Evolutionary conservation across 345 rosid species (phyloP).

Genomic region (Citrus reticulata): DNA sequence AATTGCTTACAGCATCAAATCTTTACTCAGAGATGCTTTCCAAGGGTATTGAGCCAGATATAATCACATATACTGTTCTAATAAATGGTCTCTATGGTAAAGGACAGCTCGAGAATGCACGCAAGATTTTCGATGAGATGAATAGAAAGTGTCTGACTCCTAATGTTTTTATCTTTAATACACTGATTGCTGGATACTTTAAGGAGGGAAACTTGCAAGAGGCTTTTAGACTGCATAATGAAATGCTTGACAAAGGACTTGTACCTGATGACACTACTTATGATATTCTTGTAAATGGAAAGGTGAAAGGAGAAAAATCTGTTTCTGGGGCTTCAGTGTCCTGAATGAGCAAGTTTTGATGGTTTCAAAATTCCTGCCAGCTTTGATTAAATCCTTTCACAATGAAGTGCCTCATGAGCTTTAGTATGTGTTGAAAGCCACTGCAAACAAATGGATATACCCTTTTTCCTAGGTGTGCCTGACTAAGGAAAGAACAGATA

Average conservation of each 20-base stretch:
- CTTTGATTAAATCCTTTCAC: background rate
- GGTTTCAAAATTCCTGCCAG: conserved; percentile 1
- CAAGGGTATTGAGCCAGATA: conserved; percentile 57
- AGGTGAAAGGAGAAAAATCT: conserved; percentile 20
- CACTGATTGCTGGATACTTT: conserved; percentile 62
- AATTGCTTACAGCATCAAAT: conserved; percentile 49
- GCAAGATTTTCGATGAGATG: conserved; percentile 63
- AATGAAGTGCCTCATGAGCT: background rate
- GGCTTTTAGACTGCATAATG: conserved; percentile 70
- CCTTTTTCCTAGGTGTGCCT: background rate
- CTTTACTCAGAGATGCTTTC: conserved; percentile 67
- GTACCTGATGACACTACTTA: conserved; percentile 59
- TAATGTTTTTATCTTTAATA: conserved; percentile 52
- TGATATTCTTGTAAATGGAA: conserved; percentile 61
- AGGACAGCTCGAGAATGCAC: conserved; percentile 58
- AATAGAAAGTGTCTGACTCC: conserved; percentile 47
- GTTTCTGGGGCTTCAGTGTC: conserved; percentile 24
- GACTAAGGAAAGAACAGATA: background rate
- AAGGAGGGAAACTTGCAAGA: conserved; percentile 65
- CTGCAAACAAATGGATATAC: background rate
- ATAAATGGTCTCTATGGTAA: conserved; percentile 54
- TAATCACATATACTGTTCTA: conserved; percentile 40
- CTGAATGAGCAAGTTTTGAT: conserved; percentile 4
- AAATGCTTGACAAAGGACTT: conserved; percentile 86
- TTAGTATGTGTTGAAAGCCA: background rate